Evolutionary conservation across 2,329 filamentous ascomycete species (phyloP).

Genomic region (Hypoxylon sp.): DNA sequence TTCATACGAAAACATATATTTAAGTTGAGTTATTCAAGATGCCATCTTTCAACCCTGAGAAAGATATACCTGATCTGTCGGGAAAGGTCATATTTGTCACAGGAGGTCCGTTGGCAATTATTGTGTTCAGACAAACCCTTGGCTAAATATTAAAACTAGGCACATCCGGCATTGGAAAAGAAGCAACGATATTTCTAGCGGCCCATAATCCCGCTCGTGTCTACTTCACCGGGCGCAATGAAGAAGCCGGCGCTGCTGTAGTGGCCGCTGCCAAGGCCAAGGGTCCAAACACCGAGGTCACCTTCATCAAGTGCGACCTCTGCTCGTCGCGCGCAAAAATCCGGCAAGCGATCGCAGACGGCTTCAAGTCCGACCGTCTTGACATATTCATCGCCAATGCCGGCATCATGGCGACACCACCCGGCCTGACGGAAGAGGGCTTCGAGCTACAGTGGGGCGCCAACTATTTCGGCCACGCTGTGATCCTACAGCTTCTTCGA

Average conservation of each 20-base stretch:
- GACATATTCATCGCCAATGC: conserved; percentile 62
- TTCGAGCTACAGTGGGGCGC: conserved; percentile 62
- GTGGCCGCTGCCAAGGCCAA: background rate
- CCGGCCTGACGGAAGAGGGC: conserved; percentile 57
- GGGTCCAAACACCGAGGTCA: conserved; percentile 6
- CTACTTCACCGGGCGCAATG: background rate
- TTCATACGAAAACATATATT: background rate
- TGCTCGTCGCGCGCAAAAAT: conserved; percentile 20
- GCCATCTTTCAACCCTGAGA: background rate
- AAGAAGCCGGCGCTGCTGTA: background rate
- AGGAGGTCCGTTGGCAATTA: background rate
- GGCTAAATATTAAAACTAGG: background rate
- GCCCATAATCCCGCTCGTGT: background rate
- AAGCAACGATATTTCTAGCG: background rate
- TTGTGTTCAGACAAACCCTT: background rate
- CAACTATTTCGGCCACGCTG: conserved; percentile 62
- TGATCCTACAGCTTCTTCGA: conserved; percentile 55
- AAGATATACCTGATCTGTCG: background rate
- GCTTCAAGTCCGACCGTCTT: conserved; percentile 47
- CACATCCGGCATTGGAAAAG: background rate
- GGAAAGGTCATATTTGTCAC: background rate
- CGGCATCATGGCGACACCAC: conserved; percentile 57
- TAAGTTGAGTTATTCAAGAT: background rate
- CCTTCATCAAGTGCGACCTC: conserved; percentile 26
- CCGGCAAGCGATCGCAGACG: conserved; percentile 24